These are phyloP conservation scores for Leccinum rimulosum DNA, from an alignment of 768 basidiomycete genomes.

Conservation along the genomic window DNA sequence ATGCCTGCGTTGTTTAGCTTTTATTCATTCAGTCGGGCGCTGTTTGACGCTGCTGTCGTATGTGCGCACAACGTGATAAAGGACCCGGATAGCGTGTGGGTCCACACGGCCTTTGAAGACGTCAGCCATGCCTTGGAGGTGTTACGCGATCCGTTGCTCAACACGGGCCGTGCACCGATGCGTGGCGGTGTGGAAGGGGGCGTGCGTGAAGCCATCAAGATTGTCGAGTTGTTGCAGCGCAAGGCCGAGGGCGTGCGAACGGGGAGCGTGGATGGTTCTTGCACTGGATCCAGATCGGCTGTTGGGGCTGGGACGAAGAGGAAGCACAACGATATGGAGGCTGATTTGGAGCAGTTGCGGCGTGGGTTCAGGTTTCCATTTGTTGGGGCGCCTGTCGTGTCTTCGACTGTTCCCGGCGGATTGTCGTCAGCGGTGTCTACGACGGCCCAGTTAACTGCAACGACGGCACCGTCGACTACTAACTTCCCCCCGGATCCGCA, in stretches of 20 bases:
- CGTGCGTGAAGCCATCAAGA: slow-evolving; percentile 37
- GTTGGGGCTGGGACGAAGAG: slow-evolving; percentile 31
- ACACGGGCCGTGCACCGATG: slow-evolving; percentile 32
- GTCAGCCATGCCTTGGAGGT: slow-evolving; percentile 44
- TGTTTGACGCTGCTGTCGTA: slow-evolving; percentile 66
- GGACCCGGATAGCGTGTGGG: slow-evolving; percentile 47
- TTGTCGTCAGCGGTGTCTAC: neutral
- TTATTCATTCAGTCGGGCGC: slow-evolving; percentile 56
- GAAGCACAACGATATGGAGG: slow-evolving; percentile 41
- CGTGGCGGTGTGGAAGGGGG: slow-evolving; percentile 33
- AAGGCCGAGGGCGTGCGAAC: slow-evolving; percentile 37
- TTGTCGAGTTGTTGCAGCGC: slow-evolving; percentile 39
- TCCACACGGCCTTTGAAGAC: slow-evolving; percentile 46
- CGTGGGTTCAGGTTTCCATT: slow-evolving; percentile 44
- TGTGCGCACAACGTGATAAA: slow-evolving; percentile 62
- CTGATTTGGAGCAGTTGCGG: slow-evolving; percentile 28
- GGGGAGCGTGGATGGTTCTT: slow-evolving; percentile 10
- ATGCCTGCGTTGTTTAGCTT: slow-evolving; percentile 51
- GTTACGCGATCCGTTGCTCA: slow-evolving; percentile 35
- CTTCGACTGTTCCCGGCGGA: slow-evolving; percentile 5
- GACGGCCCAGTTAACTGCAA: neutral
- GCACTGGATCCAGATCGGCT: slow-evolving; percentile 22
- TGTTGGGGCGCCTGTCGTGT: slow-evolving; percentile 35
- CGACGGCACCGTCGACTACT: neutral
- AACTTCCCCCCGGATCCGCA: slow-evolving; percentile 3